Base-by-base conservation (phyloP, 2,329 filamentous ascomycete species). In the Ophiostoma perfectum region DNA sequence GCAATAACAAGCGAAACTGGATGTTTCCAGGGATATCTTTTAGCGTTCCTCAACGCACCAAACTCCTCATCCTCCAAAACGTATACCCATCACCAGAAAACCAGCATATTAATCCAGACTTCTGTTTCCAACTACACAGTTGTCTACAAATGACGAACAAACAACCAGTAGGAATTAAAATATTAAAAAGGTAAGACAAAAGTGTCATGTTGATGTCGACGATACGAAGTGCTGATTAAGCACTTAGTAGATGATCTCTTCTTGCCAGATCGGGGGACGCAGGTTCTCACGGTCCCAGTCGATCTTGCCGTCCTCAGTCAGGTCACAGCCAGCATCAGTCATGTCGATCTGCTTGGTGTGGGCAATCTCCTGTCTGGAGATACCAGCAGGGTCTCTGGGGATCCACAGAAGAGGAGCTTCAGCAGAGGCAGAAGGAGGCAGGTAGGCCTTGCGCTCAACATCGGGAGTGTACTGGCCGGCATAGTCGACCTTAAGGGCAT, bases 351-450 rank as follows among this genome's bases (percentile, higher is more conserved):
- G 84, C 74, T 84, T 86, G 72, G 90, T 90, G 73, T 95, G 90
- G 12, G 82, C 82, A 67, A 95, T 82, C 78, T 96, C 93, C 76
- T 96, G 90, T 73, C 83, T 83, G 67, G 88, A 92, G 58, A 97
- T 85, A 9, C 92, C 90, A 38, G 88, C 85, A 1, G 83, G 79
- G 74, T 97, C 93, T 69, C 86, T 82, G 0, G 93, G 92, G 67
- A 97, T 90, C 93, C 93, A 97, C n/a, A 97, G 81, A 42, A 92
- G 79, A 1, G 91, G 90, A 1, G 85, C 78, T 73, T 82, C 72
- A 70, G 86, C 82, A 38, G 78, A 84, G 75, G 94, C 83, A 0
- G 89, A 84, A 0, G 92, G 91, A 71, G 93, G 88, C 77, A 85
- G 86, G 78, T 92, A 94, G 0, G 91, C 93, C 65, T 90, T 83